These are phyloP conservation scores for Oryza longistaminata DNA, from an alignment of 176 grass and related monocot genomes.

Conservation along the genomic window DNA sequence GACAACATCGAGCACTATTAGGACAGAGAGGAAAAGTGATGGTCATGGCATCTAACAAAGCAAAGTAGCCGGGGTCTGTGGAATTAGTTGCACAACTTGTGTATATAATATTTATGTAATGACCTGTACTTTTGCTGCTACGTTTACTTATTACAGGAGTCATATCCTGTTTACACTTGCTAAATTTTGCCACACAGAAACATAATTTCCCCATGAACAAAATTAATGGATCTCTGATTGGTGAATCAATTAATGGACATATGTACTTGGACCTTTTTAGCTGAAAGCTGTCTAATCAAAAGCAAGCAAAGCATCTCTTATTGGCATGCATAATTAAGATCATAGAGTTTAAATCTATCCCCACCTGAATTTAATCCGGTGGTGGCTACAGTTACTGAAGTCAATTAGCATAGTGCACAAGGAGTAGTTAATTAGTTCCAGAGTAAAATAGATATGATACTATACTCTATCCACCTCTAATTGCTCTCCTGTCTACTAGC, in stretches of 20 bases:
- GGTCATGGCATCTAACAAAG: background rate
- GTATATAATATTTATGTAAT: background rate
- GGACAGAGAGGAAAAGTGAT: background rate
- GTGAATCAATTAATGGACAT: background rate
- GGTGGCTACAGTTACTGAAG: background rate
- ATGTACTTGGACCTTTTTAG: background rate
- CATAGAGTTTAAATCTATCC: background rate
- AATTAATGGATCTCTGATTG: no score
- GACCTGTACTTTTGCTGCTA: background rate
- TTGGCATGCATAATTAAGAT: background rate
- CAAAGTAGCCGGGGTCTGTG: background rate
- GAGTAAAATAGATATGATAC: no score
- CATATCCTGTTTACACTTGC: background rate
- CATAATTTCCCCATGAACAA: background rate
- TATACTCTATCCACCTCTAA: no score
- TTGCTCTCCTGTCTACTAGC: no score
- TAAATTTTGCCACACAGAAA: background rate
- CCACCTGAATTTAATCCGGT: background rate
- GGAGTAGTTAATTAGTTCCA: background rate
- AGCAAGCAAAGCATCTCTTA: background rate
- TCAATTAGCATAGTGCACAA: background rate
- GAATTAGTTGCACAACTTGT: background rate
- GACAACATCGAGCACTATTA: background rate
- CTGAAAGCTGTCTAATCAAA: background rate
- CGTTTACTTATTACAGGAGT: background rate